These are phyloP conservation scores for Nigrospora oryzae DNA, from an alignment of 2,329 filamentous ascomycete species.

Conservation along the genomic window DNA sequence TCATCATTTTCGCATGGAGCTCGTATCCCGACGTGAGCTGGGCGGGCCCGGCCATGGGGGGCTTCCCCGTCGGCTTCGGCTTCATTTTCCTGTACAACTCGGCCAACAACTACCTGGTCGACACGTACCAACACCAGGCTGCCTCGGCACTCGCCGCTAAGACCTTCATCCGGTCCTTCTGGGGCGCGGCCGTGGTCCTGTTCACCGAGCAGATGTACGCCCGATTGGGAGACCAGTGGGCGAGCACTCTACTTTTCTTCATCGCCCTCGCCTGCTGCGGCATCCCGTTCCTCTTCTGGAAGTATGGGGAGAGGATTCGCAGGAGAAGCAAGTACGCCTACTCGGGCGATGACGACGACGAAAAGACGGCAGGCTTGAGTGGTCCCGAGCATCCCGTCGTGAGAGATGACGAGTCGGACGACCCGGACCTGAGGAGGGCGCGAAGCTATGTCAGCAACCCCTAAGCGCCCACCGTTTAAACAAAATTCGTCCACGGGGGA, in stretches of 20 bases:
- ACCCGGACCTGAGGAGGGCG: conserved; percentile 32
- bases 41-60: conserved; percentile 65
- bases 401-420: conserved; percentile 22
- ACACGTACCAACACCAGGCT: conserved; percentile 61
- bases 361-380: conserved; percentile 20
- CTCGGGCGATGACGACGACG: conserved; percentile 41
- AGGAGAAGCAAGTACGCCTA: conserved; percentile 66
- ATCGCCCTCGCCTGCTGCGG: conserved; percentile 69
- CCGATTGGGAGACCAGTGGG: conserved; percentile 68
- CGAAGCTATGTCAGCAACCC: conserved; percentile 39
- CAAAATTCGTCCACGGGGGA: too few species aligned
- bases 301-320: conserved; percentile 64
- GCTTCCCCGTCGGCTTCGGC: conserved; percentile 66
- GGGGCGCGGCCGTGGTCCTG: conserved; percentile 69
- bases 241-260: conserved; percentile 63
- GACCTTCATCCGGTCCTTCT: conserved; percentile 71
- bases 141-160: conserved; percentile 76
- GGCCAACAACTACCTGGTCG: conserved; percentile 65
- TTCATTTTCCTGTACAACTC: conserved; percentile 81
- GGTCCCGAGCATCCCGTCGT: conserved; percentile 15
- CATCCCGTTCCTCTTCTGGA: conserved; percentile 79
- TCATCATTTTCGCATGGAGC: conserved; percentile 52
- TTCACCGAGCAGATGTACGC: conserved; percentile 79
- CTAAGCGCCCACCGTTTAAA: conserved; percentile 10
- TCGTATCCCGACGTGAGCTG: conserved; percentile 59